Evolutionary conservation across 1,139 yeast species (phyloP).

Genomic region (Protomyces gravidus): DNA sequence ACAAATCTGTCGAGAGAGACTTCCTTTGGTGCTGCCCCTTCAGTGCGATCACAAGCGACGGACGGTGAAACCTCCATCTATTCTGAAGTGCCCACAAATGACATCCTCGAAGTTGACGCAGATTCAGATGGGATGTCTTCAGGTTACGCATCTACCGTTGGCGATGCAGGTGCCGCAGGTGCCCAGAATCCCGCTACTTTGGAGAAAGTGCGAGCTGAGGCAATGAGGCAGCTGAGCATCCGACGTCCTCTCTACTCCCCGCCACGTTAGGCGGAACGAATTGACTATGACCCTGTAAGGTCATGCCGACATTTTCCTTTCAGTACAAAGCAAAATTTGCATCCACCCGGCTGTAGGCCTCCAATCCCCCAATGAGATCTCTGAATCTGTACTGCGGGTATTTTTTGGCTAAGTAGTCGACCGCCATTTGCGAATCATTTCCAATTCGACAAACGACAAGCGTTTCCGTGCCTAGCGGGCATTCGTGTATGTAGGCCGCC

Average conservation of each 20-base stretch:
- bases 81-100: not conserved
- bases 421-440: constrained; percentile 82
- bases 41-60: not conserved
- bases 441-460: constrained; percentile 77
- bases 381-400: constrained; percentile 49
- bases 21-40: not conserved
- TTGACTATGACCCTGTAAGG: no score
- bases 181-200: not conserved
- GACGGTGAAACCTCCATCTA: not conserved
- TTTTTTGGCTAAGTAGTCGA: constrained; percentile 51
- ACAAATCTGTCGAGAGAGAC: not conserved
- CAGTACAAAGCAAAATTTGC: constrained; percentile 62
- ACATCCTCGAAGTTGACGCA: no score
- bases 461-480: constrained; percentile 31
- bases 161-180: no score
- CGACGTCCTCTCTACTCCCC: constrained; percentile 33
- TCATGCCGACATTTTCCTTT: not conserved
- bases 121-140: not conserved
- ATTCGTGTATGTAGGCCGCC: constrained; percentile 6
- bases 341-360: constrained; percentile 67
- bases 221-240: not conserved
- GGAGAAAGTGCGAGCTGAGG: not conserved
- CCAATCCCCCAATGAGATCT: constrained; percentile 76
- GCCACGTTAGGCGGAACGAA: no score
- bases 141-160: not conserved